Evolutionary conservation across 2,329 filamentous ascomycete genomes (phyloP).

Genomic region (Neospermospora avenae): DNA sequence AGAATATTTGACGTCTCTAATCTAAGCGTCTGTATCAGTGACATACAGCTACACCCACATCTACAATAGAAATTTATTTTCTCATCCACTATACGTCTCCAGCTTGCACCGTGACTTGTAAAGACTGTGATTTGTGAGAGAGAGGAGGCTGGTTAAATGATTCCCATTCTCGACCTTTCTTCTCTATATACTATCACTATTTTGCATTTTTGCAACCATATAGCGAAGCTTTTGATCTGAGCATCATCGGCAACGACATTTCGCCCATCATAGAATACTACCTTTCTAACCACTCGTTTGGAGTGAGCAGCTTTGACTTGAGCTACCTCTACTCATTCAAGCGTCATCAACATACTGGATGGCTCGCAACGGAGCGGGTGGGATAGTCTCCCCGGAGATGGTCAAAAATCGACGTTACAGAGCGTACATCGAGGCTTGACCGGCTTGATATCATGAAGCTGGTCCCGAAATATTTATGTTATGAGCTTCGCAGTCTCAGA

Average conservation of each 20-base stretch:
- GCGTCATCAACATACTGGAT: neutral
- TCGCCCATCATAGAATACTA: slow-evolving; percentile 1
- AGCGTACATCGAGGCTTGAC: neutral
- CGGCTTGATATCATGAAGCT: neutral
- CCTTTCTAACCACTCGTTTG: neutral
- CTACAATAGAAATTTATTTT: too few relatives aligned
- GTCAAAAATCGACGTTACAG: neutral
- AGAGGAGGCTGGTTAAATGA: too few relatives aligned
- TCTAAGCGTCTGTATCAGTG: too few relatives aligned
- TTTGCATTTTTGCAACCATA: too few relatives aligned
- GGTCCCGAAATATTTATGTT: neutral
- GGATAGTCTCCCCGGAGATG: too few relatives aligned
- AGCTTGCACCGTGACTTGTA: too few relatives aligned
- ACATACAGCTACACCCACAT: too few relatives aligned
- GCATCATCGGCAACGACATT: neutral
- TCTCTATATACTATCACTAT: too few relatives aligned
- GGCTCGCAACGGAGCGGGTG: neutral
- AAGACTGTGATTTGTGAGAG: too few relatives aligned
- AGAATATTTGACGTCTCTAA: too few relatives aligned
- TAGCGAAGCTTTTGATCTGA: slow-evolving; percentile 11
- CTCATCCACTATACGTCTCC: too few relatives aligned
- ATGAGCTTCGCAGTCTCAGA: neutral
- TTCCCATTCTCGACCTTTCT: too few relatives aligned
- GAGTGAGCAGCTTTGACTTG: slow-evolving; percentile 6
- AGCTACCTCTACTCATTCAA: slow-evolving; percentile 5